Base-by-base conservation (phyloP, 495 filamentous ascomycete species). In the Neurospora sp. region DNA sequence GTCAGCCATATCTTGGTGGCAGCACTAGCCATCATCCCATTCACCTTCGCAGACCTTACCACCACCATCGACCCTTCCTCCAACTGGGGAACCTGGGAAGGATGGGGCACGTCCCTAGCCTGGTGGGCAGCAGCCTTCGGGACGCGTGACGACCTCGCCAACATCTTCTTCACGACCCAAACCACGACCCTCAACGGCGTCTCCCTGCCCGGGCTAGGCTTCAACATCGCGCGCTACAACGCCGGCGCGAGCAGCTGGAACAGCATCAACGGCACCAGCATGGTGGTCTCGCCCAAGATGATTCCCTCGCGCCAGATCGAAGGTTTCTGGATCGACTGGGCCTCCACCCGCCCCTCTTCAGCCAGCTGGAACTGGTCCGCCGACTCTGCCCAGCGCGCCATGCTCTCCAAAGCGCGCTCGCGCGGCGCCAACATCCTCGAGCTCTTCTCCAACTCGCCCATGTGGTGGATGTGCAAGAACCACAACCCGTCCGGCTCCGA, bases 381-480 rank as follows among this genome's bases (percentile, higher is more conserved):
- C 59, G 81, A 83, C 59, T 72, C 73, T 0, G 75, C 76, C 14
- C 81, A 82, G 75, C 77, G 78, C 27, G 69, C 74, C 18, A 83
- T 83, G 82, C 46, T 84, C 27, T 76, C 70, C 54, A 79, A 81
- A 59, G 82, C 82, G 11, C 66, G 73, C n/a, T 76, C 72, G 41
- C 72, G 75, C 7, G 82, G 82, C 39, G 81, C 78, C 7, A 75
- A 81, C 72, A 73, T 76, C 1, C 79, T 84, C 69, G 82, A 84
- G 76, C 73, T 84, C 5, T 84, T 84, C 74, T 82, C 79, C 48
- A 83, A 83, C 71, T 81, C 79, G 11, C 82, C 82, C 12, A 79
- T 82, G 77, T 84, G 82, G 82, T 83, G 82, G 82, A 82, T 80
- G 81, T 78, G 75, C 71, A 76, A 72, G 59, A 83, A 83, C 72